Base-by-base conservation (phyloP, 108 stramenopile species). In the Skeletonema costatum region DNA sequence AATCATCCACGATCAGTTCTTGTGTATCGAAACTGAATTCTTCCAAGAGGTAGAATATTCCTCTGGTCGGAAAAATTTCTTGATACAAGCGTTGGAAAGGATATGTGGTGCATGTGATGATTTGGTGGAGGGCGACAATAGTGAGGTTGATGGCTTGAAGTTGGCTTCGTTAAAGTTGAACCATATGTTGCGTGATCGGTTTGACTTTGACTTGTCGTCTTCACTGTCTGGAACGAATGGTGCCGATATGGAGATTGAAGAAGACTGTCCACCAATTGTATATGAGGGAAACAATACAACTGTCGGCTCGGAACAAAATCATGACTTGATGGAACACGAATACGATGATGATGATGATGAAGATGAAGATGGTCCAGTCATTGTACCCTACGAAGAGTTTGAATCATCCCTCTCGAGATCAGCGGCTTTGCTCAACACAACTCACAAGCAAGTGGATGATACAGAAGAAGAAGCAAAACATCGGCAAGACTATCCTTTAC, bases 341-440 rank as follows among this genome's bases (percentile, higher is more conserved):
- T 56, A 11, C 5, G 44, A 82, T 14, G 72, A 77, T 29, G 80
- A 84, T 13, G 87, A 85, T 12, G 80, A 85, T 36, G 90, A 89
- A n/a, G n/a, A n/a, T 30, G 88, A 89, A 11, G 90, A 93, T 81
- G 89, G 81, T 3, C 94, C 94, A 4, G 87, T 92, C 8, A 75
- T 95, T 17, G 88, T 95, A 10, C 67, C 82, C 44, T 78, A 56
- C 32, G 83, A 87, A 21, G 84, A 93, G 65, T 63, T 90, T 0
- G 84, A 95, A 46, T 88, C 86, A 10, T 89, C 89, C 10, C 58
- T 89, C 48, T 86, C 78, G 25, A 86, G 90, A 30, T 78, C 87
- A 25, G 66, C 74, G 3, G 12, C 51, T 25, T 12, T 44, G 33
- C 30, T 17, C 2, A 32, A 19, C 17, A 44, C 41, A 59, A 32